Percentiles rank a stretch among this genome's conserved stretches.
phyloP scores from a whole-genome alignment of 140 eudicot genomes.

The Cichorium intybus region DNA sequence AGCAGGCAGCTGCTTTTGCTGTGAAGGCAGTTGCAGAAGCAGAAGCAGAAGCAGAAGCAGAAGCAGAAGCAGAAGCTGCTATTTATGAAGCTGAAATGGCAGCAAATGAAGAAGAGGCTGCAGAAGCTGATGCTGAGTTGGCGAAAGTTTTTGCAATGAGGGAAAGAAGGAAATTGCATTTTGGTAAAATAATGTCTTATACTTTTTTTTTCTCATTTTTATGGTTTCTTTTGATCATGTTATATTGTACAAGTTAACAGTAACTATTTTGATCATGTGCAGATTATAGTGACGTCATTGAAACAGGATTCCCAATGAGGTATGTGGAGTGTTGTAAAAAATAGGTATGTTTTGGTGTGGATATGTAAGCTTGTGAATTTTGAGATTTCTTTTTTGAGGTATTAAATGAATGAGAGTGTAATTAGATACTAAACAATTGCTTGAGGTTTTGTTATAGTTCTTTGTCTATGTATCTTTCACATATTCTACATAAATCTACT shows the following conservation, averaged over 20 bases:
- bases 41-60: no score
- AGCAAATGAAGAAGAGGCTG: conserved; percentile 70
- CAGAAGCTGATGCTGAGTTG: conserved; percentile 76
- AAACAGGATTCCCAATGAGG: neutral
- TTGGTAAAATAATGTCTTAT: conserved; percentile 34
- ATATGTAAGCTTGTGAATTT: conserved; percentile 9
- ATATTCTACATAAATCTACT: no score
- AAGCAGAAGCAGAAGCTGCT: conserved; percentile 90
- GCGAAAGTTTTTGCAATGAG: conserved; percentile 50
- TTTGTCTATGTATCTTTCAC: no score
- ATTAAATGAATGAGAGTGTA: conserved; percentile 5
- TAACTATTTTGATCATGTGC: conserved; percentile 16
- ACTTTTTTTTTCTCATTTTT: neutral
- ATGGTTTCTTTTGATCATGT: neutral
- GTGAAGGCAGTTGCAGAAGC: conserved; percentile 76
- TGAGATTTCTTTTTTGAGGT: neutral
- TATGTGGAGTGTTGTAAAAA: conserved; percentile 11
- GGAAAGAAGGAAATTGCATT: conserved; percentile 30
- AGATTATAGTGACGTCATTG: conserved; percentile 14
- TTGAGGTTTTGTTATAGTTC: no score
- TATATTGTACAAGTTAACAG: no score
- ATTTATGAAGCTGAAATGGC: conserved; percentile 77
- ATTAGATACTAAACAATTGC: neutral
- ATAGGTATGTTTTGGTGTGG: neutral
- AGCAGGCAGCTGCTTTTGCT: conserved; percentile 77